Percentiles rank a stretch among this genome's conserved stretches.
Conservation (phyloP, 129 eudicot genomes). For the Pittosporum tobira region DNA sequence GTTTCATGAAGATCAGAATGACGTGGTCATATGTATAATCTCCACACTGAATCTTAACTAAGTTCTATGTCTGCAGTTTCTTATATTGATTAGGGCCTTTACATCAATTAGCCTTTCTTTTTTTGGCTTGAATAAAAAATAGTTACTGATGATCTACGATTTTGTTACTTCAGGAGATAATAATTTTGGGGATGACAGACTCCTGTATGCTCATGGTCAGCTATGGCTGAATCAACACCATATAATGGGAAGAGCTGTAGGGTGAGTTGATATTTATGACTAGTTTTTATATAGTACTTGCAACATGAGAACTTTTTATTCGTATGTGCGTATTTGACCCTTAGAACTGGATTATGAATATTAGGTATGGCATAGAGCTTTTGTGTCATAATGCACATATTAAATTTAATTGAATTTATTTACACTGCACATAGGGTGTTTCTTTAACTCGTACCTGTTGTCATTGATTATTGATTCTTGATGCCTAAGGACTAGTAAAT, state of each 20-base stretch:
- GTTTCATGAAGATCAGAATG: neutral
- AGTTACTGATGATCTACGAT: neutral
- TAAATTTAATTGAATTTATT: too few species aligned
- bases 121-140: neutral
- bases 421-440: too few species aligned
- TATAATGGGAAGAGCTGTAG: slow-evolving; percentile 98
- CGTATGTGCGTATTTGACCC: too few species aligned
- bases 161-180: slow-evolving; percentile 68
- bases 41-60: neutral
- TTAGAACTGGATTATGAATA: too few species aligned
- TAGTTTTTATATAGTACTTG: neutral
- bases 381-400: too few species aligned
- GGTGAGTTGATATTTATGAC: slow-evolving; percentile 38
- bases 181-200: slow-evolving; percentile 91
- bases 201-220: slow-evolving; percentile 89
- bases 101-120: neutral
- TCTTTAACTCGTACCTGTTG: too few species aligned
- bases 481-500: too few species aligned
- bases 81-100: neutral
- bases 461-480: too few species aligned
- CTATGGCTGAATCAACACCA: slow-evolving; percentile 90
- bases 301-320: too few species aligned
- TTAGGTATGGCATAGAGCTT: too few species aligned
- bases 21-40: neutral
- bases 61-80: neutral